Base-by-base conservation (phyloP, 345 rosid species). In the Ricinus communis region DNA sequence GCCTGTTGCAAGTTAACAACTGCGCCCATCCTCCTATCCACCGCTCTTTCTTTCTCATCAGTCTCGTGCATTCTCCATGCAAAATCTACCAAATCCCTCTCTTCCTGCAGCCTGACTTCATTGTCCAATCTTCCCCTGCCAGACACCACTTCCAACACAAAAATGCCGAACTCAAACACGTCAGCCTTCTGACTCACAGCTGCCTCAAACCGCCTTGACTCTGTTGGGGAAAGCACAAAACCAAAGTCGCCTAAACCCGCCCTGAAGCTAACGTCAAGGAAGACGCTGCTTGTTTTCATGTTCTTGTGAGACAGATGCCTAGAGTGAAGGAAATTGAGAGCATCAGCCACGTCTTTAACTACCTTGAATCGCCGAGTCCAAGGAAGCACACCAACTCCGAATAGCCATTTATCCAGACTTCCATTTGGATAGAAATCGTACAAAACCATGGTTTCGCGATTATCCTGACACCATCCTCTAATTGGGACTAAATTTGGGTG, bases 11-110 rank as follows among this genome's bases (percentile, higher is more conserved):
- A 47, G 69, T 80, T 86, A 15, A 80, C 66, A 54, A 82, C 28
- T 2, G 86, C 71, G 11, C 86, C 87, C 90, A 86, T 84, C 74
- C 86, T 84, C 45, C 70, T 22, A 68, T 86, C 87, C 2, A 84
- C 74, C 21, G 75, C 73, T 62, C 79, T 82, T 33, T 24, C 53
- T 59, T 77, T 80, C 75, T 83, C 84, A 43, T 76, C 68, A n/a
- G 16, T 62, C 76, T 80, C 80, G 19, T 83, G 89, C 83, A 80
- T 76, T 68, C 85, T 80, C 89, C 85, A 81, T 0, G 79, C 80
- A 21, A 77, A 78, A 46, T 83, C 84, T 66, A 83, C 68, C 80
- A 86, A 66, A n/a, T 84, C 86, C 72, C 50, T 79, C 73, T 28
- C 83, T 46, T 79, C 85, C 64, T n/a, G n/a, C n/a, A n/a, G n/a